phyloP scores from a whole-genome alignment of 106 monocot species.

The Acanthochlamys bracteata region DNA sequence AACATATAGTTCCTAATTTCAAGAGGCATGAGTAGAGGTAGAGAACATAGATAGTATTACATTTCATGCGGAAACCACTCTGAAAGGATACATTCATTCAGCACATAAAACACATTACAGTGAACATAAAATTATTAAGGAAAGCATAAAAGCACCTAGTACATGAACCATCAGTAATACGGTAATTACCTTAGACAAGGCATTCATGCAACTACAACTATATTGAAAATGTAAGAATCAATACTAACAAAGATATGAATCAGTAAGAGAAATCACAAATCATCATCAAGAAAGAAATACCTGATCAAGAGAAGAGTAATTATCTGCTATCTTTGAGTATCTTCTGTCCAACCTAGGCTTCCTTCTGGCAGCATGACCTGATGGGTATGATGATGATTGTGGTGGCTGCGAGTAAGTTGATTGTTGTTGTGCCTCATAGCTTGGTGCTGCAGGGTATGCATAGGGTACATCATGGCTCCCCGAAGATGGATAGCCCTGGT shows the following conservation, averaged over 20 bases:
- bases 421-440: not conserved
- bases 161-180: too few relatives aligned
- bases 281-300: slow-evolving; percentile 16
- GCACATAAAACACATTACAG: too few relatives aligned
- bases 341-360: slow-evolving; percentile 40
- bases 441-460: not conserved
- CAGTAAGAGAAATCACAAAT: not conserved
- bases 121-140: too few relatives aligned
- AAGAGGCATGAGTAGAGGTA: too few relatives aligned
- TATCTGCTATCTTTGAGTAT: slow-evolving; percentile 75
- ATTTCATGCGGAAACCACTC: too few relatives aligned
- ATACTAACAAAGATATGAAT: not conserved
- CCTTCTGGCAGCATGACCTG: not conserved
- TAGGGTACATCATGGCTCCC: not conserved
- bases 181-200: too few relatives aligned
- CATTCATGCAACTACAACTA: too few relatives aligned
- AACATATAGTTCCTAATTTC: too few relatives aligned
- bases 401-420: slow-evolving; percentile 10
- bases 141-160: too few relatives aligned
- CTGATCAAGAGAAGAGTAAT: slow-evolving; percentile 68
- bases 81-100: too few relatives aligned
- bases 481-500: not conserved
- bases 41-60: too few relatives aligned
- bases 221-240: too few relatives aligned
- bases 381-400: not conserved